Percentiles rank a stretch among this genome's conserved stretches.
Evolutionary conservation across 2,329 filamentous ascomycete genomes (phyloP).

Genomic region (Nakataea oryzae): DNA sequence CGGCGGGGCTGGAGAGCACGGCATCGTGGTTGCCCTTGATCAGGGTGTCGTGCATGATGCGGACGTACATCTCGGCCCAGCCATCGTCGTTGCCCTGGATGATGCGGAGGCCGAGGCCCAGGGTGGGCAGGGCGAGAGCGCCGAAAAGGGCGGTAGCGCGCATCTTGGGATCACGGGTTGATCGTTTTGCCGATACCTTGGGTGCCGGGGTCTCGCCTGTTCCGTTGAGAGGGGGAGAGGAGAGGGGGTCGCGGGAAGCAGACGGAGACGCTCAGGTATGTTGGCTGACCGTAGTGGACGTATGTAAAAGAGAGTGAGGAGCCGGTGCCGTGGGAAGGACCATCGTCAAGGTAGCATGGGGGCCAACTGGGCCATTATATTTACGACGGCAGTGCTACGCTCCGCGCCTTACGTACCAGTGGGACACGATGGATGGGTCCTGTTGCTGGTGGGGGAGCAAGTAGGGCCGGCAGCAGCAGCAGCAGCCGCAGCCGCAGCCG

Average conservation of each 20-base stretch:
- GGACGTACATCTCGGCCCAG: slow-evolving; percentile 60
- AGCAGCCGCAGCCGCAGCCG: too few relatives aligned
- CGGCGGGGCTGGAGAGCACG: slow-evolving; percentile 55
- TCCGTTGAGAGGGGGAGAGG: background rate
- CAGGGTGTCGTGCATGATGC: slow-evolving; percentile 47
- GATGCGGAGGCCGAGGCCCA: slow-evolving; percentile 32
- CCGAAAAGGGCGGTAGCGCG: background rate
- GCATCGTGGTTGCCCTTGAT: slow-evolving; percentile 45
- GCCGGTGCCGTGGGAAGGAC: background rate
- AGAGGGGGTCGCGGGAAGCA: too few relatives aligned
- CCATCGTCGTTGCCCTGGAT: slow-evolving; percentile 63
- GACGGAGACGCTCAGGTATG: background rate
- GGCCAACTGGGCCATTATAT: background rate
- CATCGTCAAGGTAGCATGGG: background rate
- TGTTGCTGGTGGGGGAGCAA: too few relatives aligned
- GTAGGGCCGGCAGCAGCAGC: too few relatives aligned
- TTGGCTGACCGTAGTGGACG: background rate
- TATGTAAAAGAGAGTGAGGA: background rate
- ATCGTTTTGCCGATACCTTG: background rate
- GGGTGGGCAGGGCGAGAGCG: background rate
- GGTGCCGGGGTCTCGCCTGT: background rate
- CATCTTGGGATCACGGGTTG: background rate
- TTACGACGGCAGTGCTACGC: background rate
- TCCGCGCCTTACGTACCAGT: too few relatives aligned
- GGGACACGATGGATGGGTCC: too few relatives aligned